A percentile compares a stretch with the other conserved stretches of the same genome.
Evolutionary conservation across 768 basidiomycete genomes (phyloP).

Genomic region (Collybiopsis confluens): DNA sequence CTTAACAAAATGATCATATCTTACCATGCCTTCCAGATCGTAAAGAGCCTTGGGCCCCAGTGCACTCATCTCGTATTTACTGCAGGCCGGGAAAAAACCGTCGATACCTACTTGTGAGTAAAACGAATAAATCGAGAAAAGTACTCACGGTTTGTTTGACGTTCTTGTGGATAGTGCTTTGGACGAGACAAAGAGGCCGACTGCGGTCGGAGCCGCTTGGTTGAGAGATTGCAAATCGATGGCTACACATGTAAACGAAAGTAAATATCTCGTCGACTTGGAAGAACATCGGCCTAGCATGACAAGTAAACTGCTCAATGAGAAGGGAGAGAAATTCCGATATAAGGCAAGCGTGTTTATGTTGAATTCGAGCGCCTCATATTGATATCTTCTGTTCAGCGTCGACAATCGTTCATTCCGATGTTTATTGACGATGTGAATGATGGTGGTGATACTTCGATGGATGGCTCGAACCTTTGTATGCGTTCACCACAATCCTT

Average conservation of each 20-base stretch:
- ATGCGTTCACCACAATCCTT: constrained; percentile 14
- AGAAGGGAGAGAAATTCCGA: neutral
- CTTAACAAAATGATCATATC: too few relatives aligned
- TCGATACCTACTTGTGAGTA: constrained; percentile 68
- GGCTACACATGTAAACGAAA: constrained; percentile 56
- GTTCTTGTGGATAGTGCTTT: too few relatives aligned
- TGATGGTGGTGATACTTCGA: constrained; percentile 34
- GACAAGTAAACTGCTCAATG: constrained; percentile 11
- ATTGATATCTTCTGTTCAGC: constrained; percentile 32
- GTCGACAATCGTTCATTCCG: constrained; percentile 72
- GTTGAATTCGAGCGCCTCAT: constrained; percentile 1
- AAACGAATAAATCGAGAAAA: too few relatives aligned
- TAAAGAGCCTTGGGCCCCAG: constrained; percentile 61
- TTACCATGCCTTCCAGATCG: constrained; percentile 35
- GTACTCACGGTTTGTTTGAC: constrained; percentile 13
- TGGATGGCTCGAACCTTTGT: constrained; percentile 45
- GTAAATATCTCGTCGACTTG: constrained; percentile 60
- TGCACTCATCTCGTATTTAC: constrained; percentile 88
- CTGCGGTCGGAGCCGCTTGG: constrained; percentile 83
- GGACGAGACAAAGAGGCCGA: constrained; percentile 60
- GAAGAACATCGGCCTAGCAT: constrained; percentile 56
- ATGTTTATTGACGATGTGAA: constrained; percentile 31
- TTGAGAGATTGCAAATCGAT: constrained; percentile 83
- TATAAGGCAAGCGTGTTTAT: constrained; percentile 45
- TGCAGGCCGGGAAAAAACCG: constrained; percentile 71